Base-by-base conservation (phyloP, 2,329 filamentous ascomycete species). In the Ophiostoma piceae region DNA sequence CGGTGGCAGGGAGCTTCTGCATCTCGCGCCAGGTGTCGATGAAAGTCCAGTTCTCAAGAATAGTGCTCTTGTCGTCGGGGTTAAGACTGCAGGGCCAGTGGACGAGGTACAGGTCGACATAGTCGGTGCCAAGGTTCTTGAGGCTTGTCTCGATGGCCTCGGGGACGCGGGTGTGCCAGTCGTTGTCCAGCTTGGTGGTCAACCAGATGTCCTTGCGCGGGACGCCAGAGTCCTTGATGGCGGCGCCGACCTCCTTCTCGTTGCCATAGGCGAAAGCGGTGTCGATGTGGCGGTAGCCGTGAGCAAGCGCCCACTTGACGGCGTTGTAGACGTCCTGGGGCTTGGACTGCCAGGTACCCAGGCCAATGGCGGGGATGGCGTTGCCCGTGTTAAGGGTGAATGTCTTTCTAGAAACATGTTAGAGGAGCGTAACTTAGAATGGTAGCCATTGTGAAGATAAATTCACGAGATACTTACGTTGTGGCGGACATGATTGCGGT, bases 301-400 rank as follows among this genome's bases (percentile, higher is more conserved):
- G 7, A 4, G 66, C 37, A 39, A 73, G 67, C 0, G 71, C 71
- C 37, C 64, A 69, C 51, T 68, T 43, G 16, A 71, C 71, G 47
- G 71, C 69, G 16, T 62, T 29, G 39, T 68, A 60, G 67, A 71
- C 72, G 72, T 68, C 71, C 14, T 68, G n/a, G 0, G 71, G 69
- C 75, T 84, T 78, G 67, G 90, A 92, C 77, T 92, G 90, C 90
- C 67, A 94, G 70, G 91, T 94, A 70, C 91, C 91, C 65, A 94
- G 84, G 72, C 90, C 91, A 74, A 94, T 79, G 74, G 88, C 88
- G 70, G 90, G 90, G 72, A 95, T 95, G 80, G 91, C 88, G 78
- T 86, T 89, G 71, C 92, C 91, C 69, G 88, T 89, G 81, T 92
- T 91, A 78, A 92, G 86, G 74, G 86, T 88, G 77, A 88, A 90